Conservation (phyloP, 352 stramenopile species). For the Phytopythium mirpurense region DNA sequence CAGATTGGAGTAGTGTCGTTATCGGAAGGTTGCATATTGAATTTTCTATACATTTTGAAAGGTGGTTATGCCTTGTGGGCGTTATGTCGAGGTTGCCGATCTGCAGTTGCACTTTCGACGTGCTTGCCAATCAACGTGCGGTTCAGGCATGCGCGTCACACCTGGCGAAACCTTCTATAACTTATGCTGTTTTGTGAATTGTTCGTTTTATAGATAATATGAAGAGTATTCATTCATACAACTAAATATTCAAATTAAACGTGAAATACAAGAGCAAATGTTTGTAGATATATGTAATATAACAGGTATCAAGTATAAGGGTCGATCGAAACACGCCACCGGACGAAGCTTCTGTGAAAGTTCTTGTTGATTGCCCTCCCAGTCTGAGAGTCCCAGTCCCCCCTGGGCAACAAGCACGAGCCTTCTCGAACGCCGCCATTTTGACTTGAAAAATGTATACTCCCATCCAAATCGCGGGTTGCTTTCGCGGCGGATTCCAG, state of each 20-base stretch:
- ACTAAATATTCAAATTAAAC: no score
- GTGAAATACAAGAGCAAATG: background rate
- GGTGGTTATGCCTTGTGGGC: background rate
- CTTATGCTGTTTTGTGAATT: no score
- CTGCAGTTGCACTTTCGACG: background rate
- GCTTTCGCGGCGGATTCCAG: no score
- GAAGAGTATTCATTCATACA: background rate
- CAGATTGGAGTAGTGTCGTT: background rate
- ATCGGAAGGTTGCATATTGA: background rate
- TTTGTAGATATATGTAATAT: no score
- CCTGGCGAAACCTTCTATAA: background rate
- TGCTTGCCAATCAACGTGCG: background rate
- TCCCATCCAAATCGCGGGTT: background rate
- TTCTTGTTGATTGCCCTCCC: slow-evolving; percentile 4
- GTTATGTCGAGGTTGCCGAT: background rate
- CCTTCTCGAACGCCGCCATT: slow-evolving; percentile 6
- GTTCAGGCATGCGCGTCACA: background rate
- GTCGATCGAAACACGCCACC: background rate
- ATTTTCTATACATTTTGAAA: no score
- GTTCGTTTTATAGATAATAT: background rate
- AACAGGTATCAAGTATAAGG: no score
- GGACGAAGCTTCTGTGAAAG: slow-evolving; percentile 11
- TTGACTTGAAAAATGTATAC: background rate
- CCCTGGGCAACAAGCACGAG: no score
- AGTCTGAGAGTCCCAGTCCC: background rate